Conservation (phyloP, 164 flowering plant species). For the Vitis cinerea region DNA sequence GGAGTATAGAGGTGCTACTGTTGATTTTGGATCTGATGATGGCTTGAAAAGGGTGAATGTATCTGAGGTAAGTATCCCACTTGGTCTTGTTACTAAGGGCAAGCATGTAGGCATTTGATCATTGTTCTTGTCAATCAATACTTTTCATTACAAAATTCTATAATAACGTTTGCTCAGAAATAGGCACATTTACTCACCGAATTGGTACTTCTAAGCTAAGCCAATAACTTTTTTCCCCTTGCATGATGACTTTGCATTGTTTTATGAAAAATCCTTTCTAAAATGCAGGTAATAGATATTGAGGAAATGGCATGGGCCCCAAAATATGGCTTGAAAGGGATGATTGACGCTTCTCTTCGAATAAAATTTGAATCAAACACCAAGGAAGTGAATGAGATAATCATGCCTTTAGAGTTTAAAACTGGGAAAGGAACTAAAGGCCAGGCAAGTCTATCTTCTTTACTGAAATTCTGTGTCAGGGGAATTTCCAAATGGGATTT, state of each 20-base stretch:
- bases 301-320: constrained; percentile 99
- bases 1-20: constrained; percentile 36
- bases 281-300: constrained; percentile 77
- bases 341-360: constrained; percentile 90
- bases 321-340: constrained; percentile 95
- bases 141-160: no score
- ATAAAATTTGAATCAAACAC: constrained; percentile 43
- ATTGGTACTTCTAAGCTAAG: not conserved
- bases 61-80: constrained; percentile 54
- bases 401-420: constrained; percentile 93
- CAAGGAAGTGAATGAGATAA: constrained; percentile 42
- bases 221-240: no score
- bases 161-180: no score
- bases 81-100: not conserved
- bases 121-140: no score
- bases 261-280: not conserved
- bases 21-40: constrained; percentile 63
- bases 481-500: not conserved
- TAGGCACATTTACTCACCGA: constrained; percentile 3
- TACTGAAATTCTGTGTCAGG: not conserved
- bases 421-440: constrained; percentile 90
- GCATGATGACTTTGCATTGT: no score
- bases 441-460: constrained; percentile 61
- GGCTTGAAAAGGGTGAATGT: constrained; percentile 50
- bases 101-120: no score